A percentile compares a stretch with the other conserved stretches of the same genome.
These are phyloP conservation scores for Nakazawaea pomicola DNA, from an alignment of 805 yeast genomes.

Conservation along the genomic window DNA sequence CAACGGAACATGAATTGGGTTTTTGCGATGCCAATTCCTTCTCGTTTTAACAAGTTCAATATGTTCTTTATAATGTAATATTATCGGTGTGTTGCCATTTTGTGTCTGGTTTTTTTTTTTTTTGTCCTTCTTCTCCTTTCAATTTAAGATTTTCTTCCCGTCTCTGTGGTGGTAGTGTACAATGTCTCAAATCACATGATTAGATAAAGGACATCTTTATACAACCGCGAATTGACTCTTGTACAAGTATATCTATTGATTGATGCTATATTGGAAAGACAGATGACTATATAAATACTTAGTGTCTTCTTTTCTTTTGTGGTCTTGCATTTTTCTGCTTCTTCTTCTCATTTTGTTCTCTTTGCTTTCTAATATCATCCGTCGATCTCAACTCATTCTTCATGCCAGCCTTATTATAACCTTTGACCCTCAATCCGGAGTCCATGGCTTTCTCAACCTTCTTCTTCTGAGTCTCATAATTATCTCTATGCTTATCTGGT, in stretches of 20 bases:
- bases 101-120: neutral
- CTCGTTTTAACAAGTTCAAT: too few relatives aligned
- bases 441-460: slow-evolving; percentile 78
- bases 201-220: too few relatives aligned
- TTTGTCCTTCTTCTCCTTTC: too few relatives aligned
- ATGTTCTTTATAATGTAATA: neutral
- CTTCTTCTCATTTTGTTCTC: slow-evolving; percentile 65
- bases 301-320: slow-evolving; percentile 32
- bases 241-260: too few relatives aligned
- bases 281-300: too few relatives aligned
- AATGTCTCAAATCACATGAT: too few relatives aligned
- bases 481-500: slow-evolving; percentile 90
- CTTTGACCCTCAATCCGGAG: slow-evolving; percentile 68
- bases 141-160: too few relatives aligned
- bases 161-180: too few relatives aligned
- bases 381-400: slow-evolving; percentile 58
- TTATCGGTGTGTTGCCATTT: neutral
- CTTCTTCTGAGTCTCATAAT: slow-evolving; percentile 75
- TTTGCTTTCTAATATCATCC: slow-evolving; percentile 73
- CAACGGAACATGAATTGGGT: neutral
- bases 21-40: too few relatives aligned
- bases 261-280: neutral
- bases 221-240: too few relatives aligned
- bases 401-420: slow-evolving; percentile 45
- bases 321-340: slow-evolving; percentile 87